Evolutionary conservation across 257 asterid species (phyloP).

Genomic region (Striga asiatica): DNA sequence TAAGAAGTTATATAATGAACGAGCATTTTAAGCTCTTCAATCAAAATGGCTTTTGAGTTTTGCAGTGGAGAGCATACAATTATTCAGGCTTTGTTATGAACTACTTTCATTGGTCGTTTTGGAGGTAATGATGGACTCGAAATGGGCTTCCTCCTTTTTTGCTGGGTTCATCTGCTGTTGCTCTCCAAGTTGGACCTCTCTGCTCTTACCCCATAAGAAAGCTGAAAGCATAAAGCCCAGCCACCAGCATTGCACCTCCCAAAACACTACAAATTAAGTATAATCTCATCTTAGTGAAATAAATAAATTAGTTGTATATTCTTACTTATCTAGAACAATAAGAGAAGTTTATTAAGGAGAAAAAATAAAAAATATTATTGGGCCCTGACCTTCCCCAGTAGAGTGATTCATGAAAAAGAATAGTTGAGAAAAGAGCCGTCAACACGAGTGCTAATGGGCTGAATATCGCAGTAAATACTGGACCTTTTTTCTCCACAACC

Average conservation of each 20-base stretch:
- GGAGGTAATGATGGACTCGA: conserved; percentile 17
- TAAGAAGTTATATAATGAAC: no score
- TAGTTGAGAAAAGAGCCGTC: conserved; percentile 35
- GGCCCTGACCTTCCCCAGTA: conserved; percentile 40
- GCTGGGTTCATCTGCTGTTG: conserved; percentile 8
- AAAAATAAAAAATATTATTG: neutral
- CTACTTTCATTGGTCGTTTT: neutral
- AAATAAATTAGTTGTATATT: neutral
- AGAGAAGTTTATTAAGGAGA: neutral
- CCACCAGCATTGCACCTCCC: conserved; percentile 31
- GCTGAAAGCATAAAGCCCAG: conserved; percentile 34
- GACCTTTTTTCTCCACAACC: conserved; percentile 45
- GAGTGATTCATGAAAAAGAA: conserved; percentile 34
- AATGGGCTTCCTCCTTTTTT: conserved; percentile 13
- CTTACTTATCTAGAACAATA: neutral
- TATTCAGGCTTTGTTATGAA: neutral
- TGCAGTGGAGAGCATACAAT: neutral
- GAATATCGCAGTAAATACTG: conserved; percentile 33
- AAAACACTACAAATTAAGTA: conserved; percentile 18
- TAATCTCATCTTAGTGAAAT: neutral
- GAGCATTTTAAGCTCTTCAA: no score
- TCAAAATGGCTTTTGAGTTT: no score
- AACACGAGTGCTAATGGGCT: conserved; percentile 36
- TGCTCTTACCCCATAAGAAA: conserved; percentile 44
- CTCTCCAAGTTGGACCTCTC: conserved; percentile 13